Conservation (phyloP, 371 early-diverging fungal species). For the Apophysomyces ossiformis region DNA sequence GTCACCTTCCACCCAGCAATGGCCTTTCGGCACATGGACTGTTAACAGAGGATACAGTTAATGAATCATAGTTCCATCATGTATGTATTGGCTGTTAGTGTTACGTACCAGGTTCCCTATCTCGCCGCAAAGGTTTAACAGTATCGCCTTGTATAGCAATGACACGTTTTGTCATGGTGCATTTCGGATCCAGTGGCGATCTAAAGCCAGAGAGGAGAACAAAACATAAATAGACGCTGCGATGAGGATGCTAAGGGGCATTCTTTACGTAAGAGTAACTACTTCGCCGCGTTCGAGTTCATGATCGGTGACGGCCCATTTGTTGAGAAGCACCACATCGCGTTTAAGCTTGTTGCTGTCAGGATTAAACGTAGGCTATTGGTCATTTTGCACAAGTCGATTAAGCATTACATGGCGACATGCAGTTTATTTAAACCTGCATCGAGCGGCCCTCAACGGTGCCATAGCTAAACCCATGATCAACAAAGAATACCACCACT, state of each 20-base stretch:
- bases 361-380: slow-evolving; percentile 88
- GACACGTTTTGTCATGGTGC: slow-evolving; percentile 81
- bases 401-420: not conserved
- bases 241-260: not conserved
- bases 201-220: slow-evolving; percentile 29
- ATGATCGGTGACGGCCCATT: slow-evolving; percentile 57
- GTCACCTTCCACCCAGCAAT: slow-evolving; percentile 94
- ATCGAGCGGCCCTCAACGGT: slow-evolving; percentile 71
- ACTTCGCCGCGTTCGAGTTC: slow-evolving; percentile 77
- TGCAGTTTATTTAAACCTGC: slow-evolving; percentile 56
- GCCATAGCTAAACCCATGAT: slow-evolving; percentile 66
- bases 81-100: not conserved
- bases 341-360: slow-evolving; percentile 71
- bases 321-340: slow-evolving; percentile 83
- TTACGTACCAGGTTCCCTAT: slow-evolving; percentile 24
- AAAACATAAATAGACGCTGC: not conserved
- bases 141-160: slow-evolving; percentile 88
- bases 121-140: slow-evolving; percentile 62
- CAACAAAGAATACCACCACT: slow-evolving; percentile 60
- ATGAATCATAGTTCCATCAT: not conserved
- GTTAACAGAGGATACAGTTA: slow-evolving; percentile 19
- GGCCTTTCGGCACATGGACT: slow-evolving; percentile 81
- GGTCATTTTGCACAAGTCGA: slow-evolving; percentile 1
- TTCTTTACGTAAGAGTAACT: slow-evolving; percentile 73
- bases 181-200: slow-evolving; percentile 76